Evolutionary conservation across 768 basidiomycete genomes (phyloP).

Genomic region (Psilocybe azurescens): DNA sequence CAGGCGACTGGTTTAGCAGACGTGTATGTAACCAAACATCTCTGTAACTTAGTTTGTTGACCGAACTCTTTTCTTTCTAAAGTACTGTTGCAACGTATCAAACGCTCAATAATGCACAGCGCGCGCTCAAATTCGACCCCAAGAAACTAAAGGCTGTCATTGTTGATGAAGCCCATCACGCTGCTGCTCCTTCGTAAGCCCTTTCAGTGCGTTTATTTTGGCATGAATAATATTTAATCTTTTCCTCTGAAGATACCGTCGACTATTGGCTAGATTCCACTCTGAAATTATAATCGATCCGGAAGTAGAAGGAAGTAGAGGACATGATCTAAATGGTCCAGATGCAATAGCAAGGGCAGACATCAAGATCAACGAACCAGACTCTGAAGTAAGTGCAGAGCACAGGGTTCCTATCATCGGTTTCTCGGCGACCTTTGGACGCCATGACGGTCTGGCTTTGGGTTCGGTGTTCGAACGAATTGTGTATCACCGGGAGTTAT

Average conservation of each 20-base stretch:
- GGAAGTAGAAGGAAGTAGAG: background rate
- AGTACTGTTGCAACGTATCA: conserved; percentile 93
- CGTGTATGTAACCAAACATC: conserved; percentile 58
- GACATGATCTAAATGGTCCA: background rate
- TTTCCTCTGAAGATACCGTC: conserved; percentile 63
- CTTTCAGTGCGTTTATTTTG: background rate
- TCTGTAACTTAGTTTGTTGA: background rate
- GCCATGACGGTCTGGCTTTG: conserved; percentile 90
- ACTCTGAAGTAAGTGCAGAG: conserved; percentile 42
- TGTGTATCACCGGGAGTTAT: conserved; percentile 90
- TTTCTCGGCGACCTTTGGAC: conserved; percentile 93
- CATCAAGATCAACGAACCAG: conserved; percentile 34
- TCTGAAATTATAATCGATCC: conserved; percentile 53
- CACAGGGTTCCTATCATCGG: conserved; percentile 84
- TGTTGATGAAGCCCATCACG: conserved; percentile 95
- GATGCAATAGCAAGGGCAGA: background rate
- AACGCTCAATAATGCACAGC: conserved; percentile 67
- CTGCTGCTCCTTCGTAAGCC: conserved; percentile 86
- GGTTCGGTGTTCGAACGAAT: conserved; percentile 89
- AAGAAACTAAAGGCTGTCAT: conserved; percentile 73
- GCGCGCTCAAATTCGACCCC: conserved; percentile 80
- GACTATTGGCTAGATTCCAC: conserved; percentile 85
- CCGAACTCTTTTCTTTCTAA: conserved; percentile 1
- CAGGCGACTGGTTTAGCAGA: conserved; percentile 83
- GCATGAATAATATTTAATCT: background rate